Percentiles rank a stretch among this genome's conserved stretches.
Conservation (phyloP, 2,329 filamentous ascomycete genomes). For the Phaeosphaeriaceae sp. region DNA sequence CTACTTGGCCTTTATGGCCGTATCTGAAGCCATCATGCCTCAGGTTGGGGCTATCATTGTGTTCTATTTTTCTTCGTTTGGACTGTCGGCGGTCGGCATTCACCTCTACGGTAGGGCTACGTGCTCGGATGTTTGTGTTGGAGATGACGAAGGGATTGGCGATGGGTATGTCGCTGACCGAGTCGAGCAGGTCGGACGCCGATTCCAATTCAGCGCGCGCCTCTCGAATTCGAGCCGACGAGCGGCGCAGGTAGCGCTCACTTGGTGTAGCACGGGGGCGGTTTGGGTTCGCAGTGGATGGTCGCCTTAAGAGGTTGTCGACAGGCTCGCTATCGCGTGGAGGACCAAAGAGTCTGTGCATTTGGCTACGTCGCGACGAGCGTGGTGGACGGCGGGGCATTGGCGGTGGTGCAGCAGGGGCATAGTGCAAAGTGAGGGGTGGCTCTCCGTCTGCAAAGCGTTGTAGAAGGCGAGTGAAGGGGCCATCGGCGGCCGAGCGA, state of each 20-base stretch:
- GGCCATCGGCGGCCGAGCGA: slow-evolving; percentile 5
- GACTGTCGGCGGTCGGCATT: slow-evolving; percentile 30
- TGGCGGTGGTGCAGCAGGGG: slow-evolving; percentile 1
- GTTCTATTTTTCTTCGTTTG: slow-evolving; percentile 51
- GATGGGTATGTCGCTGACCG: slow-evolving; percentile 30
- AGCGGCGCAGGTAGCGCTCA: slow-evolving; percentile 45
- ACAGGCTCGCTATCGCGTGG: slow-evolving; percentile 27
- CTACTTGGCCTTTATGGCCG: slow-evolving; percentile 85
- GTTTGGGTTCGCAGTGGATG: slow-evolving; percentile 28
- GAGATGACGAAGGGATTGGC: slow-evolving; percentile 19
- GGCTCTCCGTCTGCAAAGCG: slow-evolving; percentile 15
- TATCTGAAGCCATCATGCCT: slow-evolving; percentile 68
- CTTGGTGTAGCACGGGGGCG: slow-evolving; percentile 43
- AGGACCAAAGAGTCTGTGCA: slow-evolving; percentile 27
- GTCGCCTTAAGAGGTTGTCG: slow-evolving; percentile 17
- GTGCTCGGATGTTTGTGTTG: slow-evolving; percentile 19
- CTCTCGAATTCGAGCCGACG: slow-evolving; percentile 37
- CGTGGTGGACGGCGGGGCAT: slow-evolving; percentile 12
- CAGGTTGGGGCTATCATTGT: slow-evolving; percentile 31
- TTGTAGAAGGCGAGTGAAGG: slow-evolving; percentile 13
- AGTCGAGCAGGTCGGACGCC: slow-evolving; percentile 26
- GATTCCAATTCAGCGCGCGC: slow-evolving; percentile 33
- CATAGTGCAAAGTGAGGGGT: slow-evolving; percentile 12
- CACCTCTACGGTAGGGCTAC: slow-evolving; percentile 30
- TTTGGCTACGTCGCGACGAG: slow-evolving; percentile 20